phyloP scores from a whole-genome alignment of 2,329 filamentous ascomycete species.

The Aspergillus sp. region DNA sequence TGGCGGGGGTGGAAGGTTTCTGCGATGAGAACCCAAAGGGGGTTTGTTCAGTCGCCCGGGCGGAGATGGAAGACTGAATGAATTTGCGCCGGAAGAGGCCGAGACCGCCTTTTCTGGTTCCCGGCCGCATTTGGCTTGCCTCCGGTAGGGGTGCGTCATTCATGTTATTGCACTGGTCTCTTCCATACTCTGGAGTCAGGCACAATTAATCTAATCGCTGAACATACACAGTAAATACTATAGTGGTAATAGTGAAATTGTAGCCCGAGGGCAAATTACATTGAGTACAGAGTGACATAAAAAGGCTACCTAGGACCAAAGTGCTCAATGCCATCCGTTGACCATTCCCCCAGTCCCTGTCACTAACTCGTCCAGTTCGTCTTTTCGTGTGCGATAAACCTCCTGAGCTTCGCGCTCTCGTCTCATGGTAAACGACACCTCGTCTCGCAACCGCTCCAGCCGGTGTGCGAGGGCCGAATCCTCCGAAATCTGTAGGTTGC shows the following conservation, averaged over 20 bases:
- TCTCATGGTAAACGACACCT: slow-evolving; percentile 75
- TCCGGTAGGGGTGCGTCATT: background rate
- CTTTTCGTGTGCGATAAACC: slow-evolving; percentile 70
- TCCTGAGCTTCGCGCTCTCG: slow-evolving; percentile 91
- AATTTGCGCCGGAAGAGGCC: slow-evolving; percentile 14
- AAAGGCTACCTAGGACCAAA: background rate
- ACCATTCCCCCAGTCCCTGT: slow-evolving; percentile 30
- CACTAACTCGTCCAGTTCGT: slow-evolving; percentile 69
- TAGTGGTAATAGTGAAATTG: background rate
- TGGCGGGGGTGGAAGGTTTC: slow-evolving; percentile 3
- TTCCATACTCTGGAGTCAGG: too few relatives aligned
- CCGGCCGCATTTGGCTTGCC: slow-evolving; percentile 13
- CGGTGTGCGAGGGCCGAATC: slow-evolving; percentile 71
- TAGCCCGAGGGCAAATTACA: slow-evolving; percentile 10
- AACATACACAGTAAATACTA: background rate
- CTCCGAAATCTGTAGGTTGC: slow-evolving; percentile 74
- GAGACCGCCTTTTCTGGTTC: slow-evolving; percentile 21
- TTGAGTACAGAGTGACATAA: slow-evolving; percentile 4
- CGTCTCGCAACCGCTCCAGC: slow-evolving; percentile 73
- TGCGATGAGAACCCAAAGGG: slow-evolving; percentile 13
- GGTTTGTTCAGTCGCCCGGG: background rate
- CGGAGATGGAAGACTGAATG: slow-evolving; percentile 15
- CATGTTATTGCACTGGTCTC: background rate
- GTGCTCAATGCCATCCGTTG: slow-evolving; percentile 40
- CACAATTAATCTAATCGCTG: background rate